phyloP scores from a whole-genome alignment of 345 rosid genomes.

The Eutrema japonicum region DNA sequence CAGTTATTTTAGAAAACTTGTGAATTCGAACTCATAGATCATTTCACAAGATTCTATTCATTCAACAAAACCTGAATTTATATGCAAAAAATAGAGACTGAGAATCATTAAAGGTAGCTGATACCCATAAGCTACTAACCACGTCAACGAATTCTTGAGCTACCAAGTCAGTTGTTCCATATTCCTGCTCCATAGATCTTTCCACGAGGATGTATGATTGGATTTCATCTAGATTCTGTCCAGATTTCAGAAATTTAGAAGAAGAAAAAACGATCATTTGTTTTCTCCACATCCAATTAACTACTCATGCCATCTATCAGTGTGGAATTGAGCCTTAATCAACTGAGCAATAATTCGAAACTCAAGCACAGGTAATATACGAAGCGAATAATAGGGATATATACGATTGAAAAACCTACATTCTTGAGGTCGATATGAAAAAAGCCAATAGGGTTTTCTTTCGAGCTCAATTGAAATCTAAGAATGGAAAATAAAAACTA shows the following conservation, averaged over 20 bases:
- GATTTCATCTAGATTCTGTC: slow-evolving; percentile 88
- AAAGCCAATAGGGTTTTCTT: neutral
- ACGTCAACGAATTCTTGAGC: slow-evolving; percentile 58
- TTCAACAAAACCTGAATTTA: neutral
- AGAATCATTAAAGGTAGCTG: neutral
- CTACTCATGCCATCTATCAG: neutral
- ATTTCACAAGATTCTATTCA: neutral
- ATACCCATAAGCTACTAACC: slow-evolving; percentile 53
- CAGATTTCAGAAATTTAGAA: slow-evolving; percentile 31
- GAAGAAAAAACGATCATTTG: neutral
- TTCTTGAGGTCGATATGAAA: neutral
- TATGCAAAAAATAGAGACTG: neutral
- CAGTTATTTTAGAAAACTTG: neutral
- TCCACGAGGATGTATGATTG: slow-evolving; percentile 83
- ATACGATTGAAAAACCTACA: neutral
- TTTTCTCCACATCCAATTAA: neutral
- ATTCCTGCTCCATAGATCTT: slow-evolving; percentile 53
- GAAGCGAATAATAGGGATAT: neutral
- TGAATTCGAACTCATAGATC: neutral
- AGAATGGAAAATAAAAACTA: slow-evolving; percentile 30
- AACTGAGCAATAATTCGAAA: neutral
- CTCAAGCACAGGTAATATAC: neutral
- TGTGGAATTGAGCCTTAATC: neutral
- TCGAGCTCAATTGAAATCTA: neutral
- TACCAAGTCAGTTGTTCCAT: slow-evolving; percentile 47